Conservation (phyloP, 306 rosid genomes). For the Ceratonia siliqua region DNA sequence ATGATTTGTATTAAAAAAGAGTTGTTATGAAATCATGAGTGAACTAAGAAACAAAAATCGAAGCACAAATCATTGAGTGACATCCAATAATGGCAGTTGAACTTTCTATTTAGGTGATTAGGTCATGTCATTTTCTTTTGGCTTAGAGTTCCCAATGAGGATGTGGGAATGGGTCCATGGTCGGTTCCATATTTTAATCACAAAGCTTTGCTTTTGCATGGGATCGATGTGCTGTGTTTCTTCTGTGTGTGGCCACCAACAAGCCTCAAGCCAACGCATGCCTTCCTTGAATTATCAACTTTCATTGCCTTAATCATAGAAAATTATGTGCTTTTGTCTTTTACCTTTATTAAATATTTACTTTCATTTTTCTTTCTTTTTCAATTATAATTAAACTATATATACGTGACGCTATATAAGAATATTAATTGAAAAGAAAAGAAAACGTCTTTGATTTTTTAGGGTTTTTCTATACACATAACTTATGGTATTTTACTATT, state of each 20-base stretch:
- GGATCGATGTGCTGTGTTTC: slow-evolving; percentile 28
- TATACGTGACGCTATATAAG: neutral
- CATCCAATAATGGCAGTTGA: slow-evolving; percentile 55
- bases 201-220: slow-evolving; percentile 39
- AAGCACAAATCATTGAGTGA: slow-evolving; percentile 54
- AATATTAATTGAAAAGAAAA: neutral
- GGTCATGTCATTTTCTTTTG: slow-evolving; percentile 38
- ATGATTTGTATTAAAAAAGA: slow-evolving; percentile 31
- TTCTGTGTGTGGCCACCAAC: slow-evolving; percentile 31
- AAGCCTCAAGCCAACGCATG: slow-evolving; percentile 42
- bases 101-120: slow-evolving; percentile 49
- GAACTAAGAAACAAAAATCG: slow-evolving; percentile 44
- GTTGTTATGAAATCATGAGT: slow-evolving; percentile 36
- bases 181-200: slow-evolving; percentile 56
- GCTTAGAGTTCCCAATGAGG: slow-evolving; percentile 41
- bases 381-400: slow-evolving; percentile 2
- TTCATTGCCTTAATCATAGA: slow-evolving; percentile 38
- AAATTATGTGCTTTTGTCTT: slow-evolving; percentile 15
- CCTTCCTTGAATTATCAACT: slow-evolving; percentile 52
- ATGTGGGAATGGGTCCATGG: slow-evolving; percentile 64
- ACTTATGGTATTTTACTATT: neutral
- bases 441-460: neutral
- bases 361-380: neutral
- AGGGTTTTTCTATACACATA: neutral
- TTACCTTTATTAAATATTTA: neutral